Base-by-base conservation (phyloP, 2,329 filamentous ascomycete genomes). In the Penicillium sp. region DNA sequence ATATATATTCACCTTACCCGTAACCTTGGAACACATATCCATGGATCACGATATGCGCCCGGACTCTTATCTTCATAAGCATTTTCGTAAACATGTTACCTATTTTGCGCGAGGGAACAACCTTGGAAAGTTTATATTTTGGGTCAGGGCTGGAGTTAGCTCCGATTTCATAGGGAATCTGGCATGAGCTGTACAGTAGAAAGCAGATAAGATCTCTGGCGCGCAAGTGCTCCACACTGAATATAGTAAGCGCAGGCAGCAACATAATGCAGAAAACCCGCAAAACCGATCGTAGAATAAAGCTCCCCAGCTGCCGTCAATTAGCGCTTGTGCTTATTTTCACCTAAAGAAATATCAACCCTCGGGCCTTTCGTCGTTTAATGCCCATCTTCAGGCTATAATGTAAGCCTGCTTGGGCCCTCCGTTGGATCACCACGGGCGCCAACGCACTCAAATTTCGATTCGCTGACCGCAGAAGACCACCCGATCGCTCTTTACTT, bases 241-340 rank as follows among this genome's bases (percentile, higher is more conserved):
- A 45, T 18, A 33, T 29, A 37, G 49, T 51, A 51, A 43, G 40
- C 49, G 49, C 49, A 51, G 49, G 49, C 49, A 51, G 49, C 49
- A 51, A 51, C 40, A 37, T 37, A 35, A 35, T 25, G 44, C 20
- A n/a, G 15, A 27, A 22, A 22, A 22, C 31, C 12, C 26, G 18
- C 12, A 22, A 47, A 26, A 35, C 14, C 7, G 20, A 26, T 26
- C 7, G 11, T 2, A 26, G 15, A 18, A 49, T 49, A 49, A 49
- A 49, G 18, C 14, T 11, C 18, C 15, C 46, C 46, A 8, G 22
- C 8, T 15, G 23, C 29, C 23, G 31, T 18, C 20, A 40, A 20
- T 40, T 40, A 22, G 37, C 9, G 37, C 37, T 22, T 12, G 8
- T 20, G 8, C 18, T 22, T 40, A 8, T 40, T 22, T 40, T 8